phyloP scores from a whole-genome alignment of 371 early-diverging fungal genomes.

The Capillidium rhysosporum region DNA sequence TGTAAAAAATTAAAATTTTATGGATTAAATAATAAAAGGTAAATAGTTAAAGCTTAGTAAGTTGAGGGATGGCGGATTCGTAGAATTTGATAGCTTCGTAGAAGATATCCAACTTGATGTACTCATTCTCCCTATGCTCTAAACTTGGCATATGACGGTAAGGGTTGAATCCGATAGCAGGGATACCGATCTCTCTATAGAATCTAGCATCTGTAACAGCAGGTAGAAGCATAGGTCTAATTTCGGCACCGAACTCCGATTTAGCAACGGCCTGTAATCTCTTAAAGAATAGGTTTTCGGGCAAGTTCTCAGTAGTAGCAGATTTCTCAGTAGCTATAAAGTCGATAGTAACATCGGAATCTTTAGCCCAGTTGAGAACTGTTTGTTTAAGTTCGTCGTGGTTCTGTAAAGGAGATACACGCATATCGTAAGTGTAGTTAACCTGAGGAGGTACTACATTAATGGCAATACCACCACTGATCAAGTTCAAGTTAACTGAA shows the following conservation, averaged over 20 bases:
- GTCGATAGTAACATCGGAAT: conserved; percentile 9
- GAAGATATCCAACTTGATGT: conserved; percentile 36
- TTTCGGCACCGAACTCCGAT: background rate
- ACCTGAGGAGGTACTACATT: conserved; percentile 48
- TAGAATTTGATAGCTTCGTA: conserved; percentile 44
- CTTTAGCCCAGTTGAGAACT: conserved; percentile 13
- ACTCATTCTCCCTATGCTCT: conserved; percentile 58
- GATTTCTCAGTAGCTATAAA: background rate
- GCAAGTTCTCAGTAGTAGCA: background rate
- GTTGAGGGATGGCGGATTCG: background rate
- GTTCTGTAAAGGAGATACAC: conserved; percentile 38
- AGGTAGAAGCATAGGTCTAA: conserved; percentile 41
- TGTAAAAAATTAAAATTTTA: no score
- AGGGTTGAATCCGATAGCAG: conserved; percentile 38
- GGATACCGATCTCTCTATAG: conserved; percentile 41
- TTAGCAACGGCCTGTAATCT: background rate
- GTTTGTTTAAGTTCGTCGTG: conserved; percentile 23
- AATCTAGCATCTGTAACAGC: conserved; percentile 56
- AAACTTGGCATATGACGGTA: conserved; percentile 37
- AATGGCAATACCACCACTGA: conserved; percentile 24
- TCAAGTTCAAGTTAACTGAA: conserved; percentile 23
- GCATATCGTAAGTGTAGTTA: conserved; percentile 39
- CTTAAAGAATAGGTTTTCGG: background rate
- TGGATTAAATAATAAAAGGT: no score
- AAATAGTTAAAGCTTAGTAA: no score